Percentiles rank a stretch among this genome's conserved stretches.
Conservation (phyloP, 2,329 filamentous ascomycete species). For the Epichloe aotearoae region DNA sequence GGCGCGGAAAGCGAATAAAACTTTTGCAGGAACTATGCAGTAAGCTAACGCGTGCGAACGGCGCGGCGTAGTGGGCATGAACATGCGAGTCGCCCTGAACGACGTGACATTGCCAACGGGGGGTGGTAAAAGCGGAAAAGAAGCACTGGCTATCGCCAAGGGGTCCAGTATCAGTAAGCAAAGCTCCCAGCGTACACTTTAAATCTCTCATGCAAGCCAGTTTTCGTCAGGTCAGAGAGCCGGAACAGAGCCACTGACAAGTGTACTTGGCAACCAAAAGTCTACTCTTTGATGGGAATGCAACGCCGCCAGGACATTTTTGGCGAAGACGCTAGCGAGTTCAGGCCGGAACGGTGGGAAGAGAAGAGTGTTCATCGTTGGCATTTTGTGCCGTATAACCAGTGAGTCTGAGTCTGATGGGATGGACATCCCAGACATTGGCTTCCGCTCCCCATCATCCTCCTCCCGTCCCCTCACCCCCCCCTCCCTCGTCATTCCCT, state of each 20-base stretch:
- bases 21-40: too few species aligned
- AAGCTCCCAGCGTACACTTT: not conserved
- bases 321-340: not conserved
- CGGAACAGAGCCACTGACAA: not conserved
- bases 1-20: too few species aligned
- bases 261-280: not conserved
- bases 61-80: not conserved
- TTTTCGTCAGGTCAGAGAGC: too few species aligned
- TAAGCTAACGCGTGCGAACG: not conserved
- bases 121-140: not conserved
- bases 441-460: too few species aligned
- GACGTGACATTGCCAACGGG: not conserved
- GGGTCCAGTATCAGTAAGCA: not conserved
- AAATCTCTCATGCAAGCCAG: too few species aligned
- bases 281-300: not conserved
- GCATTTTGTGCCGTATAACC: not conserved
- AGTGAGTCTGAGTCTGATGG: not conserved
- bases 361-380: not conserved
- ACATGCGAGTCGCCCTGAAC: not conserved
- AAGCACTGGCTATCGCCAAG: not conserved
- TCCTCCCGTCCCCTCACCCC: too few species aligned
- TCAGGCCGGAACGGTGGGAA: not conserved
- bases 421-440: too few species aligned
- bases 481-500: too few species aligned
- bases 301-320: not conserved